phyloP scores from a whole-genome alignment of 2,329 filamentous ascomycete genomes.

The Aureobasidium sp. region DNA sequence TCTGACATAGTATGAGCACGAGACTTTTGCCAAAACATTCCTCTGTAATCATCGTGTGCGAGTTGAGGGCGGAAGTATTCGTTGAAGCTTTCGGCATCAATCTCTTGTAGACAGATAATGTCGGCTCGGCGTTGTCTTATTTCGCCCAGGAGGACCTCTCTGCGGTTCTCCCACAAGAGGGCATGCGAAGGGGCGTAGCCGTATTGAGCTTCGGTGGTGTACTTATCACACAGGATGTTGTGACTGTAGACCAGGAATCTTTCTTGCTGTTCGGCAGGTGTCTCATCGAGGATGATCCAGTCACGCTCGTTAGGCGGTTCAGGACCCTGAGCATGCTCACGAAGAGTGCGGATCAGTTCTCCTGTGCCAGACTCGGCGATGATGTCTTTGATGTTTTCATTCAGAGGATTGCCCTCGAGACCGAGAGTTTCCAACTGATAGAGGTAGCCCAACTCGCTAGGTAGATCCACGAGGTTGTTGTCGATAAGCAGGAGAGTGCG shows the following conservation, averaged over 20 bases:
- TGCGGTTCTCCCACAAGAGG: constrained; percentile 79
- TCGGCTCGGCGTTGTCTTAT: constrained; percentile 73
- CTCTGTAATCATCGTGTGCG: constrained; percentile 82
- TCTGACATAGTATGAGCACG: constrained; percentile 87
- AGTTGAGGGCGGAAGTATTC: constrained; percentile 84
- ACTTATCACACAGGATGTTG: constrained; percentile 93
- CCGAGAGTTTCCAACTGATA: constrained; percentile 84
- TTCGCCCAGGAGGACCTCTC: constrained; percentile 74
- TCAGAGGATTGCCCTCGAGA: constrained; percentile 83
- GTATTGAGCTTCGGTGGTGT: constrained; percentile 75
- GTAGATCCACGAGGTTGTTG: constrained; percentile 75
- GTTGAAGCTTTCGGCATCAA: constrained; percentile 85
- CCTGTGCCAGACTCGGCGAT: constrained; percentile 83
- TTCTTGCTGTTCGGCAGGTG: constrained; percentile 38
- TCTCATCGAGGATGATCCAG: constrained; percentile 64
- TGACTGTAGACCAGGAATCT: constrained; percentile 81
- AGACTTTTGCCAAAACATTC: constrained; percentile 84
- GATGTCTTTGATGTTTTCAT: constrained; percentile 66
- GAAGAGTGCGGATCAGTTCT: constrained; percentile 71
- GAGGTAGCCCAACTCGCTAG: constrained; percentile 79
- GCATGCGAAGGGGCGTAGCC: constrained; percentile 81
- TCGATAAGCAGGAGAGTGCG: constrained; percentile 82
- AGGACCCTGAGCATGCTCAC: constrained; percentile 80
- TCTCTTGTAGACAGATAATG: constrained; percentile 87
- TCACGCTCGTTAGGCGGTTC: constrained; percentile 67